Conservation (phyloP, 768 basidiomycete species). For the Boletus vinaceobasis region DNA sequence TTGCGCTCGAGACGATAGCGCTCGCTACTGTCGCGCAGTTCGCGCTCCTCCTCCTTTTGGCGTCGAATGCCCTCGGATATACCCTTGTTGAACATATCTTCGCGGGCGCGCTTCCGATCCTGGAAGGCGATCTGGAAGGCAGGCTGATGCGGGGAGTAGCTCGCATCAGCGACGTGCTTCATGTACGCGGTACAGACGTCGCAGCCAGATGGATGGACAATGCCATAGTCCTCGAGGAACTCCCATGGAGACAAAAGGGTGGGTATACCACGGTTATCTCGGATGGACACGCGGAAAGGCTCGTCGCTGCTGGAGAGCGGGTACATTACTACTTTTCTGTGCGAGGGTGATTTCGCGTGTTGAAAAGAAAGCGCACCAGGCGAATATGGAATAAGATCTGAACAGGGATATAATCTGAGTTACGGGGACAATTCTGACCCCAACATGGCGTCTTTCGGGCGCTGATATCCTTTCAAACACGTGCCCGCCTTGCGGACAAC, state of each 20-base stretch:
- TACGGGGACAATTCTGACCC: constrained; percentile 9
- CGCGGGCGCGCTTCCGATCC: constrained; percentile 37
- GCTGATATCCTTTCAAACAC: constrained; percentile 31
- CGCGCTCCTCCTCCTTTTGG: constrained; percentile 38
- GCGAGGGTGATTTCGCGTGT: constrained; percentile 2
- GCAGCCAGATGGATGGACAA: constrained; percentile 40
- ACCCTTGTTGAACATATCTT: constrained; percentile 39
- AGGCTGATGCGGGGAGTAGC: constrained; percentile 34
- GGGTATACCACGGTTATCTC: constrained; percentile 32
- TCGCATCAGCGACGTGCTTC: constrained; percentile 39
- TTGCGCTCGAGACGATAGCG: constrained; percentile 35
- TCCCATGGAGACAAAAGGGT: constrained; percentile 39
- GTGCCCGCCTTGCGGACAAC: constrained; percentile 28
- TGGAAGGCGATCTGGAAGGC: constrained; percentile 41
- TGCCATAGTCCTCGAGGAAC: constrained; percentile 38
- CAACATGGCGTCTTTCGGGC: constrained; percentile 3
- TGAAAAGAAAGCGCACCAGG: constrained; percentile 16
- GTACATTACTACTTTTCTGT: constrained; percentile 25
- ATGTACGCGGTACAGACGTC: constrained; percentile 37
- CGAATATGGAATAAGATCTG: constrained; percentile 11
- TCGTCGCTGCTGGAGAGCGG: constrained; percentile 33
- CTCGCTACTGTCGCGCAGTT: constrained; percentile 33
- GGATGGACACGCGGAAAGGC: constrained; percentile 24
- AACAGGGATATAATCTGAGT: constrained; percentile 17
- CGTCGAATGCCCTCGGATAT: constrained; percentile 39